phyloP scores from a whole-genome alignment of 192 early-diverging fungal genomes.

The Jimgerdemannia lactiflua region DNA sequence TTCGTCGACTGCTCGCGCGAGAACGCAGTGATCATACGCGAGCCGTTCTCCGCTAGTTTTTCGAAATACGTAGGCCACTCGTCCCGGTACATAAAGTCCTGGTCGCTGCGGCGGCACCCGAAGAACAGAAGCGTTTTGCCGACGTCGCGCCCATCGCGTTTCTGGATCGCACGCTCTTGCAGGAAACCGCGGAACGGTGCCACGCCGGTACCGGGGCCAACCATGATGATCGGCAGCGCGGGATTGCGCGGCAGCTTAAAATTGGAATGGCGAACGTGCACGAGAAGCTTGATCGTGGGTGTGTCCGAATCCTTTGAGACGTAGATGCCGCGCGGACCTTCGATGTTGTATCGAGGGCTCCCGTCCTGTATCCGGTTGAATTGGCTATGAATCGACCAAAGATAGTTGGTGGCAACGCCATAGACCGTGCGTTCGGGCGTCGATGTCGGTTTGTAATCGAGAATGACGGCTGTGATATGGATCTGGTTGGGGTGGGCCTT shows the following conservation, averaged over 20 bases:
- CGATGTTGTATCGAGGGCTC: slow-evolving; percentile 19
- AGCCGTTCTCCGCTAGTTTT: slow-evolving; percentile 36
- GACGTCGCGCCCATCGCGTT: slow-evolving; percentile 57
- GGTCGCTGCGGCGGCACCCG: slow-evolving; percentile 82
- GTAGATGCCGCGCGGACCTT: slow-evolving; percentile 41
- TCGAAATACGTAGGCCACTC: slow-evolving; percentile 77
- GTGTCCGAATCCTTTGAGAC: slow-evolving; percentile 25
- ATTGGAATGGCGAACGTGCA: slow-evolving; percentile 86
- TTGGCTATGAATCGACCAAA: slow-evolving; percentile 64
- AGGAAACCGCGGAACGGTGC: slow-evolving; percentile 98
- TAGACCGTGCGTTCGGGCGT: slow-evolving; percentile 52
- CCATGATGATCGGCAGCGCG: slow-evolving; percentile 87
- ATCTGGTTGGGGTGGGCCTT: slow-evolving; percentile 73
- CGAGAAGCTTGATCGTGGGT: slow-evolving; percentile 57
- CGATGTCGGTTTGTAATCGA: slow-evolving; percentile 68
- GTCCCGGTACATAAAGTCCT: slow-evolving; percentile 89
- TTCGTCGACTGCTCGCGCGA: slow-evolving; percentile 81
- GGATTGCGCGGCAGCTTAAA: slow-evolving; percentile 90
- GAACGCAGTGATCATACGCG: slow-evolving; percentile 86
- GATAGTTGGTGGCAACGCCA: slow-evolving; percentile 89
- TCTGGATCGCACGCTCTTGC: slow-evolving; percentile 77
- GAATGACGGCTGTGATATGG: slow-evolving; percentile 84
- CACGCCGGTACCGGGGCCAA: slow-evolving; percentile 99
- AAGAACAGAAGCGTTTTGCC: slow-evolving; percentile 92
- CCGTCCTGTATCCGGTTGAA: slow-evolving; percentile 27